A percentile compares a stretch with the other conserved stretches of the same genome.
phyloP scores from a whole-genome alignment of 345 rosid genomes.

The Rhizophora apiculata region DNA sequence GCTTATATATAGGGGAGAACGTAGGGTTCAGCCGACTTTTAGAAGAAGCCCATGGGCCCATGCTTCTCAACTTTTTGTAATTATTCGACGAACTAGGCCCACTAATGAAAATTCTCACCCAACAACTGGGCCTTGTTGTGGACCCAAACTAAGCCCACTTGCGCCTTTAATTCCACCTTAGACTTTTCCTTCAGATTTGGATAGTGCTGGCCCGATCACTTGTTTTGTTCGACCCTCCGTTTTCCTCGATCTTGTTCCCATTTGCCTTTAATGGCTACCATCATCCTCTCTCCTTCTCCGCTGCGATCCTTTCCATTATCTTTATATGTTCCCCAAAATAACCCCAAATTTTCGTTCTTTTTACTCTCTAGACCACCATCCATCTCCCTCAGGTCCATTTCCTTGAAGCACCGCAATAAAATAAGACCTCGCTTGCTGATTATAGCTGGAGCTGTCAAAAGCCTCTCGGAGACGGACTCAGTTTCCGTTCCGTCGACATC shows the following conservation, averaged over 20 bases:
- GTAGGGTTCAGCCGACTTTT: too few species aligned
- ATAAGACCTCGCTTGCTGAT: slow-evolving; percentile 32
- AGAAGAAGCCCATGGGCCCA: background rate
- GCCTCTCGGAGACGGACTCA: slow-evolving; percentile 46
- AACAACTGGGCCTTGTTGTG: background rate
- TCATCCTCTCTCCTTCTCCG: slow-evolving; percentile 39
- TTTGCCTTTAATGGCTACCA: slow-evolving; percentile 44
- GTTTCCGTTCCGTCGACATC: slow-evolving; percentile 31
- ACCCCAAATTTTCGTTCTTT: slow-evolving; percentile 38
- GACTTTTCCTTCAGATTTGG: background rate
- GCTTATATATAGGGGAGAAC: too few species aligned
- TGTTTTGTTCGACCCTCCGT: background rate
- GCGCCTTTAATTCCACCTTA: background rate
- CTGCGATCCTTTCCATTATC: slow-evolving; percentile 25
- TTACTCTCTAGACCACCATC: slow-evolving; percentile 41
- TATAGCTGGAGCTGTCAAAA: slow-evolving; percentile 44
- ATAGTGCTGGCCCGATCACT: too few species aligned
- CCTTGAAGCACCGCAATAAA: slow-evolving; percentile 31
- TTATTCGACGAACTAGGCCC: background rate
- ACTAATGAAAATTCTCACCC: background rate
- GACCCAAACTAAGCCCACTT: background rate
- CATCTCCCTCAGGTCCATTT: slow-evolving; percentile 34
- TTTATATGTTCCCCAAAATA: slow-evolving; percentile 32
- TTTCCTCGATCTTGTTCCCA: background rate
- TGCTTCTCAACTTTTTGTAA: background rate